Conservation (phyloP, 2,329 filamentous ascomycete species). For the Colletotrichum tabaci region DNA sequence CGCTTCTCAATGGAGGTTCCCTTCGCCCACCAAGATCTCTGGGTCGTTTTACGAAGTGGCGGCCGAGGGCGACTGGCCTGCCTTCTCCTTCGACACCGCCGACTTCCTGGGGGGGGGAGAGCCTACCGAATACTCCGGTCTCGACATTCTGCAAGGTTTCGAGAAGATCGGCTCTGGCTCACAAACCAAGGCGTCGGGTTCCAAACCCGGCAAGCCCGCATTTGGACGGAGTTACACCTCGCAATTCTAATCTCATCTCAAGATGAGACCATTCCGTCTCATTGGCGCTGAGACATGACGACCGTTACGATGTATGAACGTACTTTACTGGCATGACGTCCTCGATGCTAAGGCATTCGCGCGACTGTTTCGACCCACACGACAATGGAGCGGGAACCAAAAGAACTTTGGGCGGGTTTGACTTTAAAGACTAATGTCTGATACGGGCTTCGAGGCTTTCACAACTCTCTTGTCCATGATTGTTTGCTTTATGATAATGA, state of each 20-base stretch:
- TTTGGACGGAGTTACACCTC: slow-evolving; percentile 56
- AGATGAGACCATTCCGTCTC: slow-evolving; percentile 28
- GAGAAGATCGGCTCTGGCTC: slow-evolving; percentile 76
- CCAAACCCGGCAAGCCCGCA: slow-evolving; percentile 52
- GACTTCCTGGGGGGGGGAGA: slow-evolving; percentile 75
- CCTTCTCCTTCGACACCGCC: slow-evolving; percentile 57
- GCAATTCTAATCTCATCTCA: slow-evolving; percentile 50
- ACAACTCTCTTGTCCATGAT: slow-evolving; percentile 37
- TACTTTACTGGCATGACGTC: slow-evolving; percentile 41
- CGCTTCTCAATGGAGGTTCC: slow-evolving; percentile 44
- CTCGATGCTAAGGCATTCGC: slow-evolving; percentile 34
- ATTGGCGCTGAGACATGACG: slow-evolving; percentile 39
- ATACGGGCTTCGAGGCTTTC: slow-evolving; percentile 39
- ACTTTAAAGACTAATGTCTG: slow-evolving; percentile 41
- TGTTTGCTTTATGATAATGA: slow-evolving; percentile 43
- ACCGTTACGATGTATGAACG: slow-evolving; percentile 45
- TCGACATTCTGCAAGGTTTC: slow-evolving; percentile 83
- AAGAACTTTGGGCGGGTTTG: slow-evolving; percentile 30
- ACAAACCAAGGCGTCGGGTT: slow-evolving; percentile 51
- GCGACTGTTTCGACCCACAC: slow-evolving; percentile 38
- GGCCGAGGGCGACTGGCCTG: slow-evolving; percentile 57
- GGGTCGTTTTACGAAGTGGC: slow-evolving; percentile 51
- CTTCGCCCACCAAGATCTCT: slow-evolving; percentile 68
- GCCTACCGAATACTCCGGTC: slow-evolving; percentile 69
- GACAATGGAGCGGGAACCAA: slow-evolving; percentile 39